Conservation (phyloP, 208 protist species). For the Angomonas deanei region DNA sequence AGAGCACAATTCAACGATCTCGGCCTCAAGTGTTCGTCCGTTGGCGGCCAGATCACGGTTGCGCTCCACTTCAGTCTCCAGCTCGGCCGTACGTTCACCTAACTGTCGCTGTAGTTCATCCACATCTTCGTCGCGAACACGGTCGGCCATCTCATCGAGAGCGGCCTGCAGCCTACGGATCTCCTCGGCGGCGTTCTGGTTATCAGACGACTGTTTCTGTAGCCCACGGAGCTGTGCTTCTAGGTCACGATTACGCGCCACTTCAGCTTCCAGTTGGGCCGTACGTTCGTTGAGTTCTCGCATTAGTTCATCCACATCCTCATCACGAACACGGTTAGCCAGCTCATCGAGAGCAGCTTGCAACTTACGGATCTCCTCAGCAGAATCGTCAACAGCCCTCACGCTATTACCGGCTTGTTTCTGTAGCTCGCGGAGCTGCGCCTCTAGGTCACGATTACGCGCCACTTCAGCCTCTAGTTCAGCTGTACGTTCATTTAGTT, state of each 20-base stretch:
- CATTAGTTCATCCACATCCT: too few relatives aligned
- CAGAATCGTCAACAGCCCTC: too few relatives aligned
- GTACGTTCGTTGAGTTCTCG: background rate
- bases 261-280: background rate
- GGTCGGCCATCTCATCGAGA: background rate
- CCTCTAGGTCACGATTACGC: background rate
- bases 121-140: background rate
- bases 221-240: background rate
- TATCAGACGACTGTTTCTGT: background rate
- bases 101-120: background rate
- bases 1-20: background rate
- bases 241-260: background rate
- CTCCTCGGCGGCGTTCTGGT: background rate
- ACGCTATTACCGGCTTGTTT: too few relatives aligned
- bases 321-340: too few relatives aligned
- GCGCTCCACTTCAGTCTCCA: background rate
- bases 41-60: background rate
- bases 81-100: too few relatives aligned
- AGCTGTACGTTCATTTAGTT: background rate
- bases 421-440: background rate
- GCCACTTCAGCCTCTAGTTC: conserved; percentile 1
- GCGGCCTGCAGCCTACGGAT: conserved; percentile 1
- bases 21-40: background rate
- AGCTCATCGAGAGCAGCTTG: too few relatives aligned
- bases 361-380: too few relatives aligned